A percentile compares a stretch with the other conserved stretches of the same genome.
Evolutionary conservation across 306 rosid genomes (phyloP).

Genomic region (Neltuma alba): DNA sequence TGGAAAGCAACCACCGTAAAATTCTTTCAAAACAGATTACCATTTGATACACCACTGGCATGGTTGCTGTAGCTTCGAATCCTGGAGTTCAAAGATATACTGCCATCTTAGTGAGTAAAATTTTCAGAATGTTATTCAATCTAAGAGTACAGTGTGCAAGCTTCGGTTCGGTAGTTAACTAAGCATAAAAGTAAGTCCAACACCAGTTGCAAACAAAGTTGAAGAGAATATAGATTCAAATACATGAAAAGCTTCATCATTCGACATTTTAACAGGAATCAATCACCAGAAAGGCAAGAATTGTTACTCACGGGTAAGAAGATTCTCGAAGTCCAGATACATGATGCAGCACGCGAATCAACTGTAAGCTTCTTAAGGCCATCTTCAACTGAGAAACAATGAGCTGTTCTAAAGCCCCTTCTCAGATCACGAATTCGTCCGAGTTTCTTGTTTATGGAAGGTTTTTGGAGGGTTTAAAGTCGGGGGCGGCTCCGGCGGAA

Average conservation of each 20-base stretch:
- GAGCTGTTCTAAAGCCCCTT: background rate
- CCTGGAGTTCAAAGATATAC: constrained; percentile 51
- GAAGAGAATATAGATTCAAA: background rate
- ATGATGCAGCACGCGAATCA: constrained; percentile 48
- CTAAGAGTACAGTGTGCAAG: background rate
- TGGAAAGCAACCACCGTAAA: background rate
- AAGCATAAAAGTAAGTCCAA: background rate
- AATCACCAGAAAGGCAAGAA: background rate
- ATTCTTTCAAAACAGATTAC: constrained; percentile 44
- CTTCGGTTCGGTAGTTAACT: background rate
- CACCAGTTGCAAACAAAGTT: background rate
- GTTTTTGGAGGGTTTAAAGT: constrained; percentile 47
- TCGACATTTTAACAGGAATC: constrained; percentile 28
- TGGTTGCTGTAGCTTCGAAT: constrained; percentile 55
- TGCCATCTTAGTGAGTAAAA: background rate
- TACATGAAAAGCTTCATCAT: background rate
- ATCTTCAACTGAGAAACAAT: constrained; percentile 34
- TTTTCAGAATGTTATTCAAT: background rate
- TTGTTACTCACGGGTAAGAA: constrained; percentile 56
- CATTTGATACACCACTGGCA: constrained; percentile 57
- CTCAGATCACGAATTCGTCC: constrained; percentile 33
- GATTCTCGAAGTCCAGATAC: constrained; percentile 51
- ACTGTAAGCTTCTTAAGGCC: constrained; percentile 62
- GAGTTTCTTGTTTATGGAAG: background rate
- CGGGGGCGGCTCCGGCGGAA: background rate